These are phyloP conservation scores for Neonectria magnoliae DNA, from an alignment of 2,329 filamentous ascomycete species.

Conservation along the genomic window DNA sequence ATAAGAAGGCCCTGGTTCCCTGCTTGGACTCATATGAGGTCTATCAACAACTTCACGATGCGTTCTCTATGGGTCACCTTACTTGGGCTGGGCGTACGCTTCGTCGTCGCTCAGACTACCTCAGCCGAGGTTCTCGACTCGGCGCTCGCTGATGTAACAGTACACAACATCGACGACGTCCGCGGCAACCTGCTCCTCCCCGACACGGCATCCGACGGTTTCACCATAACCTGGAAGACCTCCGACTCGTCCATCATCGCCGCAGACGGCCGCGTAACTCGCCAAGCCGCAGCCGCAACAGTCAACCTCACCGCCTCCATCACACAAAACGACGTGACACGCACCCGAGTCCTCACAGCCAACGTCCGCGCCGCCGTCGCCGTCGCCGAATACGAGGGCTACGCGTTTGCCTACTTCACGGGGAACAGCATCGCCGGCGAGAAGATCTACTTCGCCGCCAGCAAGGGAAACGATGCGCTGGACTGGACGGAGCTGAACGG, in stretches of 20 bases:
- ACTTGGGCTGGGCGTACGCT: constrained; percentile 5
- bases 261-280: constrained; percentile 48
- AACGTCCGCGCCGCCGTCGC: constrained; percentile 47
- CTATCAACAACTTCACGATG: constrained; percentile 13
- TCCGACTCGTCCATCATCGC: constrained; percentile 47
- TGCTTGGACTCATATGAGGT: background rate
- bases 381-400: constrained; percentile 53
- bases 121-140: constrained; percentile 7
- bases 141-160: constrained; percentile 30
- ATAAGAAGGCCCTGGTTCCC: background rate
- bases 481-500: constrained; percentile 61
- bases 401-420: constrained; percentile 64
- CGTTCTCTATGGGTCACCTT: constrained; percentile 11
- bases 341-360: constrained; percentile 47
- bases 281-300: constrained; percentile 39
- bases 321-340: constrained; percentile 30
- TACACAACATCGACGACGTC: constrained; percentile 50
- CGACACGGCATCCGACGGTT: constrained; percentile 38
- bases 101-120: constrained; percentile 1
- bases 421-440: constrained; percentile 56
- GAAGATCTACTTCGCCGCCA: constrained; percentile 63
- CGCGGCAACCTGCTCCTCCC: constrained; percentile 52
- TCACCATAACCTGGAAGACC: constrained; percentile 49
- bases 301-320: constrained; percentile 52
- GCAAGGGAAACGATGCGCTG: constrained; percentile 62